Percentiles rank a stretch among this genome's conserved stretches.
Evolutionary conservation across 495 filamentous ascomycete species (phyloP).

Genomic region (Coniosporium apollinis): DNA sequence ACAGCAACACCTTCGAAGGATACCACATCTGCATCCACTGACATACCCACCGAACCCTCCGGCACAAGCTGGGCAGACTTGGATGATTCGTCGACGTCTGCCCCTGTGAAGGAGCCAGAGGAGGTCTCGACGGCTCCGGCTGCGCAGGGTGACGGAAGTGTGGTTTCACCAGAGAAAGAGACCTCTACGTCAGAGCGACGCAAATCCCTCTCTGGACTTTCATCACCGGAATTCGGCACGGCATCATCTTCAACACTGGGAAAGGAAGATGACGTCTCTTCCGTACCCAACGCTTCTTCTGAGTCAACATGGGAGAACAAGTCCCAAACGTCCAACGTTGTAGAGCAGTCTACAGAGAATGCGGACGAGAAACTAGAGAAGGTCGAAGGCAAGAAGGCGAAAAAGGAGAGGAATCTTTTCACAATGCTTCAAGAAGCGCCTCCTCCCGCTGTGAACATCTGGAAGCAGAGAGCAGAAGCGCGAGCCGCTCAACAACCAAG

Average conservation of each 20-base stretch:
- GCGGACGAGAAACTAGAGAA: constrained; percentile 26
- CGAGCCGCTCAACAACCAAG: constrained; percentile 13
- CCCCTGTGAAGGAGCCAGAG: not conserved
- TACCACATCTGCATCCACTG: constrained; percentile 3
- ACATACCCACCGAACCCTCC: constrained; percentile 6
- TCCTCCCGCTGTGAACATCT: constrained; percentile 67
- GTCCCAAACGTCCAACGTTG: constrained; percentile 36
- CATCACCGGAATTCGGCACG: constrained; percentile 50
- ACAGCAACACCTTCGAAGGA: constrained; percentile 16
- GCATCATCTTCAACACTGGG: constrained; percentile 45
- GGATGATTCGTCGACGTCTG: no score
- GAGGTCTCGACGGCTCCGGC: not conserved
- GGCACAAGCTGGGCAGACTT: constrained; percentile 23
- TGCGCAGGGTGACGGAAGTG: constrained; percentile 1
- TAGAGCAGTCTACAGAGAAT: constrained; percentile 15
- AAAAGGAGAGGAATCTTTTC: constrained; percentile 24
- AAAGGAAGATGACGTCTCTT: constrained; percentile 57
- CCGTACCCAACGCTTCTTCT: constrained; percentile 44
- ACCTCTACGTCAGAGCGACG: constrained; percentile 18
- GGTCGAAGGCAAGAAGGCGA: constrained; percentile 30
- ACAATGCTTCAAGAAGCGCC: constrained; percentile 66
- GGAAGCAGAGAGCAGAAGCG: constrained; percentile 59
- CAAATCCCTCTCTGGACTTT: constrained; percentile 36
- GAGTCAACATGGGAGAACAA: constrained; percentile 52
- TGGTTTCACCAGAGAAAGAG: constrained; percentile 17